Percentiles rank a stretch among this genome's conserved stretches.
Conservation (phyloP, 805 yeast genomes). For the Limtongozyma cylindracea region DNA sequence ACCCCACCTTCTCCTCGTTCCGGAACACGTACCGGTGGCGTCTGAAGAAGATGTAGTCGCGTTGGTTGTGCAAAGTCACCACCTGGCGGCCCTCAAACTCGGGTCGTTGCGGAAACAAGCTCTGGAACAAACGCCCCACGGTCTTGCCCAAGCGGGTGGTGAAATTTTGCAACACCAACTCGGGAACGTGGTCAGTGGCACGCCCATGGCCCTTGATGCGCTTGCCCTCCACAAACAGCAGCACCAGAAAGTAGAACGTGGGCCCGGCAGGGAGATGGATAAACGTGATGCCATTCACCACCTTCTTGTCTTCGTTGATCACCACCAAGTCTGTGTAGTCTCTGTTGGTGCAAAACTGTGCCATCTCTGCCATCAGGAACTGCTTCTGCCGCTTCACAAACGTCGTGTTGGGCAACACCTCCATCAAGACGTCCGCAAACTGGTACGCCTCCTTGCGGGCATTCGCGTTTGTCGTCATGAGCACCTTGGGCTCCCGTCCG, state of each 20-base stretch:
- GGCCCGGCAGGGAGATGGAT: slow-evolving; percentile 93
- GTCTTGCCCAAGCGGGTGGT: slow-evolving; percentile 83
- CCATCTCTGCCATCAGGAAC: slow-evolving; percentile 68
- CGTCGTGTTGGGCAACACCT: slow-evolving; percentile 62
- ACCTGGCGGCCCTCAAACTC: slow-evolving; percentile 93
- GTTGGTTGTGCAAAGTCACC: slow-evolving; percentile 82
- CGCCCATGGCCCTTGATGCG: slow-evolving; percentile 72
- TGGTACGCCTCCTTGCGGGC: slow-evolving; percentile 77
- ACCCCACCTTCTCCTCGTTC: slow-evolving; percentile 79
- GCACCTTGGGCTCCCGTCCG: slow-evolving; percentile 49
- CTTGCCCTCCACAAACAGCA: slow-evolving; percentile 54
- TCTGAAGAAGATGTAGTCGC: slow-evolving; percentile 88
- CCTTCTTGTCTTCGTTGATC: slow-evolving; percentile 83
- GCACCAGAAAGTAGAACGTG: slow-evolving; percentile 69
- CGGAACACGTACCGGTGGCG: slow-evolving; percentile 80
- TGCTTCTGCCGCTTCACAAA: slow-evolving; percentile 76
- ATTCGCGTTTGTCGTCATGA: slow-evolving; percentile 69
- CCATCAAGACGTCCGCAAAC: slow-evolving; percentile 69
- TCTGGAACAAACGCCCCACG: slow-evolving; percentile 77
- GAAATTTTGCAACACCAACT: slow-evolving; percentile 76
- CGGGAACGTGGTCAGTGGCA: slow-evolving; percentile 81
- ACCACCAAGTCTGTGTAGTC: slow-evolving; percentile 75
- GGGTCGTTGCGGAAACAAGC: slow-evolving; percentile 79
- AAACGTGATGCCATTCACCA: slow-evolving; percentile 77
- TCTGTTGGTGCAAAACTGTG: slow-evolving; percentile 55